phyloP scores from a whole-genome alignment of 2,329 filamentous ascomycete genomes.

The Pleurostoma richardsiae region DNA sequence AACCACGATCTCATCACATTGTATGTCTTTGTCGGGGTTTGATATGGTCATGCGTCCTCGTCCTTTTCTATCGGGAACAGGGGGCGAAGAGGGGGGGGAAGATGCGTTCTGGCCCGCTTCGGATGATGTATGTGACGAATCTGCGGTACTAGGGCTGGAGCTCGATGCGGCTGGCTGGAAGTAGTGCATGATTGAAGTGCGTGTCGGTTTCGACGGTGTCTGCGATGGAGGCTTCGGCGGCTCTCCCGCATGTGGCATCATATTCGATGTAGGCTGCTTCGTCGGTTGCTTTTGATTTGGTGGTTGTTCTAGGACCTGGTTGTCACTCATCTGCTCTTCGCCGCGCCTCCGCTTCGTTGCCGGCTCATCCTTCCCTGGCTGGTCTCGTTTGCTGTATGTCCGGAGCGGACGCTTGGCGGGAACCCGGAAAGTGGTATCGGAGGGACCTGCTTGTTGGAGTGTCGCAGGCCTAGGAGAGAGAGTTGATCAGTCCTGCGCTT shows the following conservation, averaged over 20 bases:
- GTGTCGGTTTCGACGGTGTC: slow-evolving; percentile 10
- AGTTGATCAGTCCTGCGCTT: neutral
- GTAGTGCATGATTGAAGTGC: neutral
- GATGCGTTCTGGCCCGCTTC: neutral
- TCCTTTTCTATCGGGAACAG: neutral
- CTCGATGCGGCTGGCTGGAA: slow-evolving; percentile 2
- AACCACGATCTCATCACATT: too few relatives aligned
- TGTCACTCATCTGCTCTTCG: neutral
- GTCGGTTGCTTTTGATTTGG: neutral
- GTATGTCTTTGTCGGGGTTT: neutral
- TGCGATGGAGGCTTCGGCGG: slow-evolving; percentile 12
- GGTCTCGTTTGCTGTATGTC: slow-evolving; percentile 28
- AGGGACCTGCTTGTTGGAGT: neutral
- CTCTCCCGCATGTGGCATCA: neutral
- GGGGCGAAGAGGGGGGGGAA: neutral
- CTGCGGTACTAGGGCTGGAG: neutral
- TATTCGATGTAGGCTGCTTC: neutral
- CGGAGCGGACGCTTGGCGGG: slow-evolving; percentile 22
- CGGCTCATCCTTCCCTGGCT: slow-evolving; percentile 10
- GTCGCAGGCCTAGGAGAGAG: neutral
- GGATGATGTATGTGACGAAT: neutral
- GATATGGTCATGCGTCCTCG: neutral
- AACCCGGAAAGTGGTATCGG: neutral
- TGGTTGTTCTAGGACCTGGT: too few relatives aligned
- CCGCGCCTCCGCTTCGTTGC: neutral